These are phyloP conservation scores for Tulasnella calospora DNA, from an alignment of 768 basidiomycete genomes.

Conservation along the genomic window DNA sequence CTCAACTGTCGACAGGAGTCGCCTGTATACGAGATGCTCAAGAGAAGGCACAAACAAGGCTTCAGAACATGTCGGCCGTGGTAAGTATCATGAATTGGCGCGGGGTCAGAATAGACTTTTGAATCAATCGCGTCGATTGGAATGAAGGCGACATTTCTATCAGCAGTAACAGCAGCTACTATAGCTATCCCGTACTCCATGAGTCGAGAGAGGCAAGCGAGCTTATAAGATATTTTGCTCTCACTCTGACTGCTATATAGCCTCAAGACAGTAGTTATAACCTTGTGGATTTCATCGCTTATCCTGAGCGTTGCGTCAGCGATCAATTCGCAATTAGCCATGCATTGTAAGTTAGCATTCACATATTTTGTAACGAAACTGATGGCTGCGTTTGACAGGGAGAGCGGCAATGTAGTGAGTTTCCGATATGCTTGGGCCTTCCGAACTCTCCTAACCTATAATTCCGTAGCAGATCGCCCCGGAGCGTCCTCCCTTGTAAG, in stretches of 20 bases:
- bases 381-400: neutral
- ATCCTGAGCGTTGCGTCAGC: slow-evolving; percentile 26
- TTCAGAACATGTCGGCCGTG: slow-evolving; percentile 25
- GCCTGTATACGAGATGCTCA: slow-evolving; percentile 54
- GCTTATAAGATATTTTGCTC: neutral
- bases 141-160: neutral
- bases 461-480: slow-evolving; percentile 16
- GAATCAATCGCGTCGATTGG: neutral
- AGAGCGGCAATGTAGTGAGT: slow-evolving; percentile 27
- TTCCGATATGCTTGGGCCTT: no score
- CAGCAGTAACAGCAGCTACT: neutral
- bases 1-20: slow-evolving; percentile 45
- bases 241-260: neutral
- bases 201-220: neutral
- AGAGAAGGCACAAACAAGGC: neutral
- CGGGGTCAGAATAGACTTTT: no score
- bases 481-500: slow-evolving; percentile 12
- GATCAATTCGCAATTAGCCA: slow-evolving; percentile 27
- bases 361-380: neutral
- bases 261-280: neutral
- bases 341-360: slow-evolving; percentile 12
- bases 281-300: slow-evolving; percentile 25
- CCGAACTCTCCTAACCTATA: neutral
- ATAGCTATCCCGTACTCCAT: neutral
- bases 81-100: neutral